A percentile compares a stretch with the other conserved stretches of the same genome.
Evolutionary conservation across 75 land plant genomes (phyloP).

Genomic region (Picea glauca): DNA sequence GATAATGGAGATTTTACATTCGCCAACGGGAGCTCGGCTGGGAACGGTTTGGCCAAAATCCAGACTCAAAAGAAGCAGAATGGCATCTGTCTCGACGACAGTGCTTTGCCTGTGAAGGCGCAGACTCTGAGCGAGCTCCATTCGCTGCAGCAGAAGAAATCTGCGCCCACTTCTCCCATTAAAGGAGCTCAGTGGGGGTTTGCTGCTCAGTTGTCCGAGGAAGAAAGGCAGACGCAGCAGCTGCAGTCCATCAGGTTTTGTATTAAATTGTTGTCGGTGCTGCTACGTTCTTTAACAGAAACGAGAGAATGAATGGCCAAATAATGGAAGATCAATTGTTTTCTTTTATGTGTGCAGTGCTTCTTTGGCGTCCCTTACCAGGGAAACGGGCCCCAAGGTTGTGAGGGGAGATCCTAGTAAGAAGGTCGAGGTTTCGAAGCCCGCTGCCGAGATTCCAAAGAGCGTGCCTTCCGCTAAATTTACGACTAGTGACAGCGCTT

Average conservation of each 20-base stretch:
- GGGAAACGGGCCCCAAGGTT: constrained; percentile 83
- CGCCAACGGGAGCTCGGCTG: not conserved
- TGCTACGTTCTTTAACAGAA: not conserved
- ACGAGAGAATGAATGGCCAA: no score
- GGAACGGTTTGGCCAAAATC: constrained; percentile 36
- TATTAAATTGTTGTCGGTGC: not conserved
- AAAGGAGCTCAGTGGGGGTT: constrained; percentile 9
- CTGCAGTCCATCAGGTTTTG: constrained; percentile 84
- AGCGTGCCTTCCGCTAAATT: not conserved
- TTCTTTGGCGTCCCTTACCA: constrained; percentile 76
- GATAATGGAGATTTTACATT: constrained; percentile 20
- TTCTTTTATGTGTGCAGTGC: constrained; percentile 40
- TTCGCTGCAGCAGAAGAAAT: constrained; percentile 75
- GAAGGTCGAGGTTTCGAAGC: constrained; percentile 27
- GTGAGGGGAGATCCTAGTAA: constrained; percentile 74
- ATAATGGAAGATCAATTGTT: no score
- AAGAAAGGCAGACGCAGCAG: constrained; percentile 68
- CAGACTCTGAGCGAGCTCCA: constrained; percentile 81
- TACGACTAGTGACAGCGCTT: constrained; percentile 68
- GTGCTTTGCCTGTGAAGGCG: constrained; percentile 63
- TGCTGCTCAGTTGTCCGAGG: constrained; percentile 31
- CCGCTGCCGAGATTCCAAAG: not conserved
- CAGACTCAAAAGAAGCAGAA: constrained; percentile 32
- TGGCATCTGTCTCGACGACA: constrained; percentile 74
- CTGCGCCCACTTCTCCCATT: constrained; percentile 70